Base-by-base conservation (phyloP, 306 rosid genomes). In the Luffa acutangula region DNA sequence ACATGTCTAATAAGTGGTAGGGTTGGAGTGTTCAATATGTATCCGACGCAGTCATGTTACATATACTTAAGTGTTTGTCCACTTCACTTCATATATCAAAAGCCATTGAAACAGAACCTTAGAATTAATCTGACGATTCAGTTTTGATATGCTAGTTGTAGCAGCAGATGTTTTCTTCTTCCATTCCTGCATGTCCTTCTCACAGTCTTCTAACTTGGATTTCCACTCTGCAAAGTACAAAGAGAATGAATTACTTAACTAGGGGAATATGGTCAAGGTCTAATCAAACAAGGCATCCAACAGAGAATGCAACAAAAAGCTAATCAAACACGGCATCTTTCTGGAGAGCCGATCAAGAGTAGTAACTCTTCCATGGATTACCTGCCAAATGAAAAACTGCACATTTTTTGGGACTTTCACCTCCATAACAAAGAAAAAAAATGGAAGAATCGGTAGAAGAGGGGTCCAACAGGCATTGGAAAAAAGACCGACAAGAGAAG, bases 151-250 rank as follows among this genome's bases (percentile, higher is more conserved):
- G 83, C 82, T 90, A 79, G 99, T 89, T 81, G 99, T 96, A 78
- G 94, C 90, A 43, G 90, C 79, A 79, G 99, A 96, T 88, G 91
- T 88, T 80, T 81, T 85, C 85, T 96, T 96, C 89, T 89, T 91
- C 98, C 99, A 96, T 57, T 96, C 99, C 69, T 90, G 98, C 85
- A 96, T 96, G 43, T 93, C 98, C 88, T 90, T 91, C 84, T 96
- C 99, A 81, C 97, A 90, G 31, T 81, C 97, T 64, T 96, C 99
- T 79, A 92, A 87, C 90, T 85, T 93, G n/a, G 90, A 90, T 85
- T 90, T 96, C 99, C 94, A 96, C 78, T 89, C 99, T 96, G 80
- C 67, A 79, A 45, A 43, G 63, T 15, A 78, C 6, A 42, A 65
- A 65, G 64, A 49, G 46, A 36, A 64, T 15, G 51, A 57, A 77